Percentiles rank a stretch among this genome's conserved stretches.
Conservation (phyloP, 345 rosid species). For the Eucalyptus sp. region DNA sequence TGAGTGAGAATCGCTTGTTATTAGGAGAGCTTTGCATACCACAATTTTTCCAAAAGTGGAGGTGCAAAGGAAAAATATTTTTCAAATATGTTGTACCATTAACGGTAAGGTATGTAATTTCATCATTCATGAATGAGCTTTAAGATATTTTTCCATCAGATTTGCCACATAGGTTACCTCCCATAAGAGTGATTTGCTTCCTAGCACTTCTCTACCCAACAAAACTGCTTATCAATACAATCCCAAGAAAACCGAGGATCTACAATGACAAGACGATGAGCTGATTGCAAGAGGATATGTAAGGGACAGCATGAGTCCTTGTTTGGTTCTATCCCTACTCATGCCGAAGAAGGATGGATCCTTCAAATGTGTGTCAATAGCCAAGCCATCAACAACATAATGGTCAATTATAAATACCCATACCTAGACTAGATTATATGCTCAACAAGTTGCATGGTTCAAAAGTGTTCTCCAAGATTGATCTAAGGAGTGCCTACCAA, state of each 20-base stretch:
- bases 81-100: neutral
- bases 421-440: neutral
- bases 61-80: neutral
- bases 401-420: neutral
- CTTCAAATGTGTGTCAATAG: neutral
- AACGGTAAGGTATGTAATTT: neutral
- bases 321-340: neutral
- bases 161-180: neutral
- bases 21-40: neutral
- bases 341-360: neutral
- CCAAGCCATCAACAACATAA: neutral
- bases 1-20: neutral
- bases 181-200: neutral
- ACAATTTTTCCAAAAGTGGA: neutral
- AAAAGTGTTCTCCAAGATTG: neutral
- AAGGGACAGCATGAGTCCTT: neutral
- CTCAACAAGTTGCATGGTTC: neutral
- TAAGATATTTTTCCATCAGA: neutral
- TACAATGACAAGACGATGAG: neutral
- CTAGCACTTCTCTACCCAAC: neutral
- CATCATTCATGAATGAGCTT: neutral
- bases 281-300: neutral
- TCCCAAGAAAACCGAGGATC: neutral
- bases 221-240: neutral
- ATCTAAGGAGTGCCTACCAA: neutral